phyloP scores from a whole-genome alignment of 805 yeast species.

The Wickerhamomyces pijperi region DNA sequence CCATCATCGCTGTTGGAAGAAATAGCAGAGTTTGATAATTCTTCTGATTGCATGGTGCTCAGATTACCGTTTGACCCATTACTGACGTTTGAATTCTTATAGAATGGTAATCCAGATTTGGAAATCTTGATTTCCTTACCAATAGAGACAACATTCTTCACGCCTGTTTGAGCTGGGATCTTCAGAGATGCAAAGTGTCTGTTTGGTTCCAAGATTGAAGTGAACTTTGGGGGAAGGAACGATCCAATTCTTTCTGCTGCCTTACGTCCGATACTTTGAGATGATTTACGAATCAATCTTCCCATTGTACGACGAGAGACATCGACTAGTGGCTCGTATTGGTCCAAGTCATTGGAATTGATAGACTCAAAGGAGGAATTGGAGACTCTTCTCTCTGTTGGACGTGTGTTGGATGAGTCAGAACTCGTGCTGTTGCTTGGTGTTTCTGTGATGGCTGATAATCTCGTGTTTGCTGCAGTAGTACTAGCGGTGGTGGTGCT shows the following conservation, averaged over 20 bases:
- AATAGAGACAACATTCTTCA: constrained; percentile 39
- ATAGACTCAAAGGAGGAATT: constrained; percentile 18
- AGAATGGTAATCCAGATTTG: constrained; percentile 16
- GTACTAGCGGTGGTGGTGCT: too few species aligned
- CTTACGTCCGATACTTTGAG: constrained; percentile 64
- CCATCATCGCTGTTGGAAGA: constrained; percentile 11
- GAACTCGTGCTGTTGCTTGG: background rate
- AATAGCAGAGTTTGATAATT: background rate
- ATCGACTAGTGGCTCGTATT: constrained; percentile 56
- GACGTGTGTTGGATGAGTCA: background rate
- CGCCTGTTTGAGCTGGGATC: constrained; percentile 41
- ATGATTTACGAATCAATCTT: constrained; percentile 62
- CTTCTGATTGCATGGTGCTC: constrained; percentile 6
- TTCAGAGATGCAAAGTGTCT: constrained; percentile 87
- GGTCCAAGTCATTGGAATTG: constrained; percentile 12
- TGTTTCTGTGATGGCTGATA: background rate
- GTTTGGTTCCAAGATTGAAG: constrained; percentile 78
- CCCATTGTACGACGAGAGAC: constrained; percentile 63
- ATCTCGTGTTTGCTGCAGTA: too few species aligned
- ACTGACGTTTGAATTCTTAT: background rate
- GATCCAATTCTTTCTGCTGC: constrained; percentile 87
- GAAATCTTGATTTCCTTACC: constrained; percentile 20
- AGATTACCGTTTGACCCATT: background rate
- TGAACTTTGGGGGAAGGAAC: constrained; percentile 69
- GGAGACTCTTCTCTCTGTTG: constrained; percentile 12